Base-by-base conservation (phyloP, 2,329 filamentous ascomycete species). In the Ophiostoma ulmi region DNA sequence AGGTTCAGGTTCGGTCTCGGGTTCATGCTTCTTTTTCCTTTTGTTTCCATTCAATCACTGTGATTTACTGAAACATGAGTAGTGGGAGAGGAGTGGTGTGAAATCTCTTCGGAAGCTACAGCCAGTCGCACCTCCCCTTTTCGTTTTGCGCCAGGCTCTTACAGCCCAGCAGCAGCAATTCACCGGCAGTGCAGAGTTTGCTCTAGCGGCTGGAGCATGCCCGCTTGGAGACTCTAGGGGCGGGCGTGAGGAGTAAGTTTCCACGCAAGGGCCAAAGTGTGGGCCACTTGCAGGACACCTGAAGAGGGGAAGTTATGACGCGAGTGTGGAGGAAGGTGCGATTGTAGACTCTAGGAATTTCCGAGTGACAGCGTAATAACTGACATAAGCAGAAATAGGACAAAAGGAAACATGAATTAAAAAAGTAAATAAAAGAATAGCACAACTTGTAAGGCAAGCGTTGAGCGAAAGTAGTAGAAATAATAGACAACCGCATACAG, bases 111-210 rank as follows among this genome's bases (percentile, higher is more conserved):
- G 31, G 61, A 38, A 58, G n/a, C 52, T 64, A 20, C 48, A 36
- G 61, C 61, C 13, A 66, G 38, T 70, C 48, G 64, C 48, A 22
- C 48, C 64, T 67, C 39, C 48, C 41, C 39, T 61, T 55, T 70
- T 35, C 31, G 26, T 14, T 26, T 14, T 61, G n/a, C 55, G 10
- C 55, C 55, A 14, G 8, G 26, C 61, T 36, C 35, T 64, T 36
- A 14, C 31, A 20, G 14, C 22, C 13, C 55, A 64, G 55, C 31
- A 64, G 55, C 31, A 64, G 61, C 55, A 31, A 5, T 61, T 64
- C 61, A 31, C 48, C 61, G 61, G 61, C 61, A 64, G 61, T 64
- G 63, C 63, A 65, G 63, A 39, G 63, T 65, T 65, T 65, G 63
- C 63, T 65, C 20, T 65, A 65, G 63, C 63, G 61, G 36, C 63